Evolutionary conservation across 768 basidiomycete genomes (phyloP), one percentile per base, ranked within the genome.

Genomic region (Naematelia aurantialba): DNA sequence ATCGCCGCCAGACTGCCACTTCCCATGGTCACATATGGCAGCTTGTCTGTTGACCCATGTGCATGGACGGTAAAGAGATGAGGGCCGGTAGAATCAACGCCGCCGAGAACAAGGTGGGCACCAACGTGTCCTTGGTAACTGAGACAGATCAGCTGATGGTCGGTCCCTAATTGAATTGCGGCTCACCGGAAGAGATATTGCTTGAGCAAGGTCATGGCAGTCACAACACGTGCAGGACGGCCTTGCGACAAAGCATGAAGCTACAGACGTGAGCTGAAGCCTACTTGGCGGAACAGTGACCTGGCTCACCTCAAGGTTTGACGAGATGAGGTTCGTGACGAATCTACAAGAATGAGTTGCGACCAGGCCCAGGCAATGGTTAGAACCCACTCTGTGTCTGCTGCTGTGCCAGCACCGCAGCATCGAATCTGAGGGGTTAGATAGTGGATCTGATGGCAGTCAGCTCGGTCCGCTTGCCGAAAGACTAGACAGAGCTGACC

Each of bases 11-110:
- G 81, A 70, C 86, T 88, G 60, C 96, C 96, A 1, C 89, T 92
- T 30, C 96, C 96, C 94, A 98, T 97, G 0, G 96, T 97, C 34
- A 99, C 94, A 70, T 93, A 99, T 0, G 96, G 96, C 21, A 99
- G 82, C 78, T 98, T 98, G 80, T 98, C 96, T 0, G 94, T 98
- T 13, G 92, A 96, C 2, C 96, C 96, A 78, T 99, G 93, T 0
- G 96, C 92, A 61, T 87, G 85, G 65, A 99, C 86, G 13, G 93
- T 97, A 81, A 94, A 98, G 13, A 99, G 85, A 59, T 98, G 92
- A 11, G 93, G 83, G 14, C 96, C 96, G 2, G 90, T 91, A 11
- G 85, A 75, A 76, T 99, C 96, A n/a, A 96, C 91, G 22, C 96
- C 96, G 0, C 92, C 96, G 29, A 99, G 84, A 12, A 99, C 94